Evolutionary conservation across 2,329 filamentous ascomycete genomes (phyloP), one percentile per base, ranked within the genome.

Genomic region (Bimuria novae-zelandiae): DNA sequence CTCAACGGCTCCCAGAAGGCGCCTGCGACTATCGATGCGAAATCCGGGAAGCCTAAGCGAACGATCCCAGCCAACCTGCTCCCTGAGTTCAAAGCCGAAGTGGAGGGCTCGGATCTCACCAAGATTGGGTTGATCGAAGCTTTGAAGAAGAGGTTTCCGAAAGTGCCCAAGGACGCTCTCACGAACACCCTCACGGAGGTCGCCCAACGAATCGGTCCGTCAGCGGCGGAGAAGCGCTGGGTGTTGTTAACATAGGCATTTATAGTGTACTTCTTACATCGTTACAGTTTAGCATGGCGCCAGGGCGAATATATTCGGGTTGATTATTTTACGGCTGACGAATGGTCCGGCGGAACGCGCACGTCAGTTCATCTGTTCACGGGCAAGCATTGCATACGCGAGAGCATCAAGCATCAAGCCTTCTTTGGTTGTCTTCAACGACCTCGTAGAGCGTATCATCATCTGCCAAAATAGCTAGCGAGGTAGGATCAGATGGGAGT

Each of bases 41-140:
- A 72, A 54, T 62, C 67, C 10, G 64, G 68, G 17, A 77, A 77
- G 53, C 67, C 73, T 4, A 78, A 76, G 56, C 73, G 73, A 19
- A 72, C 79, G 23, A 79, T 92, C 16, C 81, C 84, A 3, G 73
- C 77, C 1, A 84, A 89, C 8, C 77, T 86, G 36, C 70, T 91
- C 27, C 77, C 79, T 0, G 83, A 86, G 10, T 90, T 95, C 73
- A 92, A 87, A 70, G 76, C 80, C 25, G 84, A 84, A 1, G 80
- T 95, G n/a, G 75, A 86, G 44, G 88, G 86, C 16, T 88, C 84
- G 57, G 83, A 89, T 73, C 77, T 91, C 43, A 89, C 84, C 33
- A 94, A 94, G 74, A 74, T 86, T 1, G 90, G 89, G 7, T 76
- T 94, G 61, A 80, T 90, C 7, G 90, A 93, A 71, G 80, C 88